Evolutionary conservation across 1,284 basidiomycete species (phyloP), one percentile per base, ranked within the genome.

Genomic region (Sanghuangporus baumii): DNA sequence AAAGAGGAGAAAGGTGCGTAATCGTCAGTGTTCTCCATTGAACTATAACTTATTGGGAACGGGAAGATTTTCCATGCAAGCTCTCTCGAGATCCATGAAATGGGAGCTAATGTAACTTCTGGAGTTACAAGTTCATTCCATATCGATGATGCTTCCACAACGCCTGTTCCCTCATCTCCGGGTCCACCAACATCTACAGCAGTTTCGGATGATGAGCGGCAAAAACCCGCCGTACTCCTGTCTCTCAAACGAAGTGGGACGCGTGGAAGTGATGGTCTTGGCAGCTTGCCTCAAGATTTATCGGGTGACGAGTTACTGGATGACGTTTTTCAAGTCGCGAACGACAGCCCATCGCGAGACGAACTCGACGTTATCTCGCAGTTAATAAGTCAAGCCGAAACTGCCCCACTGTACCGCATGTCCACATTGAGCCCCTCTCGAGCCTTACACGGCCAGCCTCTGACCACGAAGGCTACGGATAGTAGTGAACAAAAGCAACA

Each of bases 291-390:
- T 31, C 26, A 5, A 31, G 26, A 31, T 31, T 31, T 31, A 31
- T 31, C 26, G 3, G 26, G 26, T 5, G 26, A 31, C 26, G 26
- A 31, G 16, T 46, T 46, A 14, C 18, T 18, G 16, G 7, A 16
- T 46, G 43, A 46, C 6, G 47, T 8, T 14, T 23, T 16, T 18
- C 23, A 40, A 9, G 41, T 7, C 31, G 38, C 26, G 23, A 4
- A 18, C 26, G 26, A 54, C 11, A 4, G 8, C 14, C 51, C 23
- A 14, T 60, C 51, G 16, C 38, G 55, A 20, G 63, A 61, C 54
- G 60, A 65, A 55, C 60, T 61, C 6, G 57, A 65, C 34, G 50
- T 65, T 9, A 63, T 61, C n/a, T 60, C 55, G 12, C 59, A 61
- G 50, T 12, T 23, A 16, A 31, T 37, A 34, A n/a, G 48, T 36